phyloP scores from a whole-genome alignment of 495 filamentous ascomycete species.

The Hapsidospora chrysogenum region DNA sequence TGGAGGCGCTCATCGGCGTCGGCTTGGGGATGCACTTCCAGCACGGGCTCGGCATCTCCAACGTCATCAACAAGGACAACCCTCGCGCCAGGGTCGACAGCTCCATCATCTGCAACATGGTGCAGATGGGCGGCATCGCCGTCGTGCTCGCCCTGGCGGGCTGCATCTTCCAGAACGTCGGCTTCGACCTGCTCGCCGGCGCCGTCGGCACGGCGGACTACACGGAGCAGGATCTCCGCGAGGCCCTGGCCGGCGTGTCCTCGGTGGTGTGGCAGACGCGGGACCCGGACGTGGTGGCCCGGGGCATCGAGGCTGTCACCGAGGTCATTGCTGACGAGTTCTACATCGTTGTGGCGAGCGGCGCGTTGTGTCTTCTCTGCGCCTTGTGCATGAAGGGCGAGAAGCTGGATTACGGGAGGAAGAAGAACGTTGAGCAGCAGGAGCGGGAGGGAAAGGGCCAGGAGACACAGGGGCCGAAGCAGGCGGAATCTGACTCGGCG shows the following conservation, averaged over 20 bases:
- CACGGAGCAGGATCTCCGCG: conserved; percentile 5
- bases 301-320: conserved; percentile 32
- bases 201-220: conserved; percentile 6
- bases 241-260: conserved; percentile 29
- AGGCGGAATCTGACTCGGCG: no score
- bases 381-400: conserved; percentile 38
- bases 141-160: conserved; percentile 41
- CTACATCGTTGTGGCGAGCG: conserved; percentile 33
- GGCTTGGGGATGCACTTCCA: conserved; percentile 36
- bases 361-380: conserved; percentile 25
- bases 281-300: conserved; percentile 10
- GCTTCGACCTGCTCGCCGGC: conserved; percentile 9
- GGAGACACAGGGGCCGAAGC: no score
- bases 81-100: conserved; percentile 21
- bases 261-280: conserved; percentile 21
- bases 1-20: conserved; percentile 32
- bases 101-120: conserved; percentile 34
- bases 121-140: conserved; percentile 34
- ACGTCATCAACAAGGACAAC: conserved; percentile 19
- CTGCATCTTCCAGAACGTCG: conserved; percentile 32
- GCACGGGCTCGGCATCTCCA: conserved; percentile 35
- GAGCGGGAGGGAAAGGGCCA: no score
- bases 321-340: conserved; percentile 30
- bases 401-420: conserved; percentile 12
- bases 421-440: no score